phyloP scores from a whole-genome alignment of 2,329 filamentous ascomycete genomes.

The Diaporthe sp. region DNA sequence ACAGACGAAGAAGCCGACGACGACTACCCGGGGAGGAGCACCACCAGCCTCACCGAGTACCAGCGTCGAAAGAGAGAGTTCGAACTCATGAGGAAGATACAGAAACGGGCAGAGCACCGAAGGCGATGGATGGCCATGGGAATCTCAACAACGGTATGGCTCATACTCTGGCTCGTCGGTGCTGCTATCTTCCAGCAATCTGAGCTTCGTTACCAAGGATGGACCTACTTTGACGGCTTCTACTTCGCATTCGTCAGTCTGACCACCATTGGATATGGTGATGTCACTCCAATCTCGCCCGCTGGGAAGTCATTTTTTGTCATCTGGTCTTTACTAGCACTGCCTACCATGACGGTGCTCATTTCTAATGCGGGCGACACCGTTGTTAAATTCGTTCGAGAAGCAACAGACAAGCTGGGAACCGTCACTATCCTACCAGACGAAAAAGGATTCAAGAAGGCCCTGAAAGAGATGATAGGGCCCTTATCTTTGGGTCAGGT shows the following conservation, averaged over 20 bases:
- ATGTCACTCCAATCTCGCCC: constrained; percentile 82
- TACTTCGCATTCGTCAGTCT: constrained; percentile 91
- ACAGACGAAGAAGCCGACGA: constrained; percentile 42
- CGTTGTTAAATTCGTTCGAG: constrained; percentile 74
- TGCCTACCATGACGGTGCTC: constrained; percentile 90
- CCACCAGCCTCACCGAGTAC: constrained; percentile 58
- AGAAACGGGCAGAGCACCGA: constrained; percentile 73
- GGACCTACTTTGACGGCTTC: constrained; percentile 84
- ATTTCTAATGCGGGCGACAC: constrained; percentile 89
- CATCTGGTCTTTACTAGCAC: constrained; percentile 89
- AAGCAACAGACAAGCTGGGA: constrained; percentile 69
- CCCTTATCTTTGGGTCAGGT: constrained; percentile 59
- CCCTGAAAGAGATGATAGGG: constrained; percentile 59
- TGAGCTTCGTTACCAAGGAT: constrained; percentile 68
- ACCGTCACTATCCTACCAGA: constrained; percentile 73
- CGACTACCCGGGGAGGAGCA: constrained; percentile 39
- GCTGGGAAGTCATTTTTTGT: constrained; percentile 89
- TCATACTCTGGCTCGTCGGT: constrained; percentile 84
- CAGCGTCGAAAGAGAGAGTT: constrained; percentile 80
- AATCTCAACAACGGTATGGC: constrained; percentile 77
- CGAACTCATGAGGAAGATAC: constrained; percentile 84
- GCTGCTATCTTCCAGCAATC: constrained; percentile 77
- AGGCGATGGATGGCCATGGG: constrained; percentile 82
- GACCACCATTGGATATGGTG: constrained; percentile 90
- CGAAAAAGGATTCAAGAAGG: constrained; percentile 62